Conservation (phyloP, 306 rosid species). For the Clitoria ternatea region DNA sequence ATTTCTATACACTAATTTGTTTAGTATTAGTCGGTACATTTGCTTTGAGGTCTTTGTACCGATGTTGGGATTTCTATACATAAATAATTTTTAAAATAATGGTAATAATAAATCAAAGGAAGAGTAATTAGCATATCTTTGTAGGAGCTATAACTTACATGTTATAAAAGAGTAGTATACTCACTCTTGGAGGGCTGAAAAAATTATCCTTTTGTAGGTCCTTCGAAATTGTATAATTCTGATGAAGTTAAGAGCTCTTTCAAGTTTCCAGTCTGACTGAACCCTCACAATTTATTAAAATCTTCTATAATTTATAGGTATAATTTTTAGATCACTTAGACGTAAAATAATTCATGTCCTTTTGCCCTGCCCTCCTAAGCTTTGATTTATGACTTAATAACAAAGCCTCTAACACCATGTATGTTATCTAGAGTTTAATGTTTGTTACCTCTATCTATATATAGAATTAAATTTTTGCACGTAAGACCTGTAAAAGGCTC, state of each 20-base stretch:
- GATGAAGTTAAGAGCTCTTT: background rate
- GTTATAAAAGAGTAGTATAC: background rate
- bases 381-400: background rate
- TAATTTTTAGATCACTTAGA: background rate
- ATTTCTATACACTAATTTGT: background rate
- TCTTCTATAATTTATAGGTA: background rate
- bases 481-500: background rate
- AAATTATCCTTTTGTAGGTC: background rate
- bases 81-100: too few relatives aligned
- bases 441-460: background rate
- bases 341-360: background rate
- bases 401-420: background rate
- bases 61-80: too few relatives aligned
- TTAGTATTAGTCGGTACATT: background rate
- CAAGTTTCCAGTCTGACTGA: background rate
- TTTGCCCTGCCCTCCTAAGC: background rate
- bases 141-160: background rate
- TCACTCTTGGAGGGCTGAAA: background rate
- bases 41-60: background rate
- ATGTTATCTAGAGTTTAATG: background rate
- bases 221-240: background rate
- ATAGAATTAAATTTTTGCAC: too few relatives aligned
- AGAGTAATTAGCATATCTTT: background rate
- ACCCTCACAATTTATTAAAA: background rate
- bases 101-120: too few relatives aligned